A percentile compares a stretch with the other conserved stretches of the same genome.
phyloP scores from a whole-genome alignment of 2,329 filamentous ascomycete species.

The Hypoxylon sp. region DNA sequence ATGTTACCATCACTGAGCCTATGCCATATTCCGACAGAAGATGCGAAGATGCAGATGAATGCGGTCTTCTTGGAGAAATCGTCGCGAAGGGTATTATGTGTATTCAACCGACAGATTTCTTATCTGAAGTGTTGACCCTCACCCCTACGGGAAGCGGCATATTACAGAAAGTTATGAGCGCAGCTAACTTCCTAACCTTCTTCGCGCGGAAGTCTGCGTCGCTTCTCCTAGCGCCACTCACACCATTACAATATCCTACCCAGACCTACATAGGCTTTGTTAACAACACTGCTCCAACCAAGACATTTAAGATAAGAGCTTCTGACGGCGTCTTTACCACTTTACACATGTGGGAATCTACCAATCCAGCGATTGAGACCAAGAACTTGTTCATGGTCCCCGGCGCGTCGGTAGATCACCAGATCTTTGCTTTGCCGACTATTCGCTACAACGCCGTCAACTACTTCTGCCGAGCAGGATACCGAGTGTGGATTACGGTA shows the following conservation, averaged over 20 bases:
- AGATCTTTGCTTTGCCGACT: conserved; percentile 74
- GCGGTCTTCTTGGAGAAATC: conserved; percentile 60
- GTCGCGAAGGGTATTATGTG: conserved; percentile 73
- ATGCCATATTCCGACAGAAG: conserved; percentile 44
- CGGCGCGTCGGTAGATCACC: conserved; percentile 74
- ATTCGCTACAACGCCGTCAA: conserved; percentile 75
- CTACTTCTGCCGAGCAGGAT: conserved; percentile 73
- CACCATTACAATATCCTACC: conserved; percentile 69
- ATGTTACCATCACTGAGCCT: conserved; percentile 69
- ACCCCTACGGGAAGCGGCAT: conserved; percentile 65
- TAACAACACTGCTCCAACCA: conserved; percentile 65
- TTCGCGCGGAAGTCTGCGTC: conserved; percentile 69
- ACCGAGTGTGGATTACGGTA: conserved; percentile 71
- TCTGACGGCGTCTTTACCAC: conserved; percentile 67
- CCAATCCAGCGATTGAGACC: conserved; percentile 55
- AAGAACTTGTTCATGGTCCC: conserved; percentile 73
- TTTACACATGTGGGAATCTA: conserved; percentile 72
- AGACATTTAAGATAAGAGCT: conserved; percentile 64
- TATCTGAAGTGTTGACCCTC: conserved; percentile 69
- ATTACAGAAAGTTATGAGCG: conserved; percentile 61
- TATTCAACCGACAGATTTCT: conserved; percentile 68
- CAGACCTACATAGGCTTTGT: conserved; percentile 65
- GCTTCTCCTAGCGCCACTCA: conserved; percentile 69
- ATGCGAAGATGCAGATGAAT: conserved; percentile 55
- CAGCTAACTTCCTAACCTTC: conserved; percentile 67